A percentile compares a stretch with the other conserved stretches of the same genome.
Evolutionary conservation across 2,329 filamentous ascomycete species (phyloP).

Genomic region (Cercospora canescens): DNA sequence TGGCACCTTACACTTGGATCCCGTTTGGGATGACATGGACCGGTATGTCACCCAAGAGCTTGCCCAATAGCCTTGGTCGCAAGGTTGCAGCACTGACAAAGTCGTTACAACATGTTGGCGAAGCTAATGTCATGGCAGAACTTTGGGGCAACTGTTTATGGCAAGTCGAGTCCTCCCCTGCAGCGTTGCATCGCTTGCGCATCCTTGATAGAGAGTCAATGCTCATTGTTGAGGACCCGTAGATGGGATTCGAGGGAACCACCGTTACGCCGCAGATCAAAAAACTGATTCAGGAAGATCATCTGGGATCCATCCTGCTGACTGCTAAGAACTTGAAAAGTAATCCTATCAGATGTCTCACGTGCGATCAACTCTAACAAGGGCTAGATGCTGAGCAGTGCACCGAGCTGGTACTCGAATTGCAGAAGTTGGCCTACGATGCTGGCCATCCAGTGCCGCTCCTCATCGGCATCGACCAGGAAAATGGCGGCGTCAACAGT

Average conservation of each 20-base stretch:
- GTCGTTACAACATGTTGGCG: neutral
- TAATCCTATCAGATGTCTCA: slow-evolving; percentile 43
- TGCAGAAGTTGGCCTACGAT: slow-evolving; percentile 88
- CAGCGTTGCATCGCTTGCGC: slow-evolving; percentile 7
- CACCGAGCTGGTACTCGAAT: slow-evolving; percentile 80
- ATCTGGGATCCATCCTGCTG: slow-evolving; percentile 83
- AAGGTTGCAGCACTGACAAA: slow-evolving; percentile 1
- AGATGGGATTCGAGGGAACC: slow-evolving; percentile 82
- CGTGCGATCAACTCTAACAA: slow-evolving; percentile 25
- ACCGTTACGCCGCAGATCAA: slow-evolving; percentile 81
- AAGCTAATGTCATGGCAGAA: slow-evolving; percentile 44
- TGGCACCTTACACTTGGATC: slow-evolving; percentile 42
- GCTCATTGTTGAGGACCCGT: slow-evolving; percentile 26
- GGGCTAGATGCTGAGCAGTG: slow-evolving; percentile 82
- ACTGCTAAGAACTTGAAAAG: slow-evolving; percentile 86
- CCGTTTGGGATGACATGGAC: slow-evolving; percentile 71
- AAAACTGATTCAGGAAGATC: slow-evolving; percentile 76
- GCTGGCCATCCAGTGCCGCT: slow-evolving; percentile 87
- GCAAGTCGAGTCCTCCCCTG: slow-evolving; percentile 20
- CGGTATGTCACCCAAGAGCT: slow-evolving; percentile 56
- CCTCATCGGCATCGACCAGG: slow-evolving; percentile 89
- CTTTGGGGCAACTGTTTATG: slow-evolving; percentile 45
- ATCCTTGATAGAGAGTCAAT: slow-evolving; percentile 4
- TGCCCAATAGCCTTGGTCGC: neutral
- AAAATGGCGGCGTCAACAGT: slow-evolving; percentile 97